Conservation (phyloP, 2,329 filamentous ascomycete genomes). For the Penicillium sclerotigenum region DNA sequence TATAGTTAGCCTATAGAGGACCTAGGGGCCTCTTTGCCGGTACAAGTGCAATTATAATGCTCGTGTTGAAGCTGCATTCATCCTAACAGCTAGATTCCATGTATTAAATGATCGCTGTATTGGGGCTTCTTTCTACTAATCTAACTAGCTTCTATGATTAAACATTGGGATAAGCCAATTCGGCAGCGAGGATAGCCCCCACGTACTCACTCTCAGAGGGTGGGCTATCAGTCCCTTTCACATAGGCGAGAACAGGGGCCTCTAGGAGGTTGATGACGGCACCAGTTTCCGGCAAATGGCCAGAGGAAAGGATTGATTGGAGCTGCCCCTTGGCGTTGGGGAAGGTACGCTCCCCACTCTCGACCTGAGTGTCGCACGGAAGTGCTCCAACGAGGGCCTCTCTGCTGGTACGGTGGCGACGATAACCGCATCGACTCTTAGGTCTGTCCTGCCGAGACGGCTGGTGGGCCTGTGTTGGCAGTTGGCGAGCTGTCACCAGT, state of each 20-base stretch:
- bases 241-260: conserved; percentile 9
- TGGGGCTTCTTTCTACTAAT: not conserved
- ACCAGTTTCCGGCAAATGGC: conserved; percentile 6
- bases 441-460: conserved; percentile 13
- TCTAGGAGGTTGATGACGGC: conserved; percentile 9
- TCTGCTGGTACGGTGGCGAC: conserved; percentile 10
- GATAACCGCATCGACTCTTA: conserved; percentile 3
- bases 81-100: not conserved
- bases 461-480: conserved; percentile 11
- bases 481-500: conserved; percentile 18
- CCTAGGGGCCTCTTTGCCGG: not conserved
- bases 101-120: not conserved
- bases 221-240: conserved; percentile 9
- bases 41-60: not conserved
- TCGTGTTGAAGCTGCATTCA: not conserved
- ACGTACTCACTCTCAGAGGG: conserved; percentile 12
- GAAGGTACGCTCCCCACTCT: conserved; percentile 8
- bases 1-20: not conserved
- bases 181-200: conserved; percentile 6
- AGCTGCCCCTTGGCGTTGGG: conserved; percentile 11
- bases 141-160: conserved; percentile 3
- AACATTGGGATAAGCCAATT: conserved; percentile 12
- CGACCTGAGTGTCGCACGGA: conserved; percentile 11
- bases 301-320: conserved; percentile 1
- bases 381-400: conserved; percentile 11